Percentiles rank a stretch among this genome's conserved stretches.
Conservation (phyloP, 495 filamentous ascomycete species). For the Platismatia glauca region DNA sequence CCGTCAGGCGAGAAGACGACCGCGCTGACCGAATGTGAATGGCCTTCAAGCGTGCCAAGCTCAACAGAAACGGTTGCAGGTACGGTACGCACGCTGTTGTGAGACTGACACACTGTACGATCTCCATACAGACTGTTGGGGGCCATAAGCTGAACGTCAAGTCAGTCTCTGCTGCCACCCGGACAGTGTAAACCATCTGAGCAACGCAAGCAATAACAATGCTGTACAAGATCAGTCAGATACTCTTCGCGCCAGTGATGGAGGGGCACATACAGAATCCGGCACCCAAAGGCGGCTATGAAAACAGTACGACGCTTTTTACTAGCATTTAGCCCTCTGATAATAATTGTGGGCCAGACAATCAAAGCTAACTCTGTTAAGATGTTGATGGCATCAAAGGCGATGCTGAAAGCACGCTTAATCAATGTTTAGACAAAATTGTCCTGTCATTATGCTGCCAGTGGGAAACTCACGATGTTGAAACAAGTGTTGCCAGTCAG, state of each 20-base stretch:
- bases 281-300: neutral
- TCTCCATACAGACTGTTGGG: constrained; percentile 19
- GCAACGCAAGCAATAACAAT: neutral
- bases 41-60: constrained; percentile 14
- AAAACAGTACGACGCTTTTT: neutral
- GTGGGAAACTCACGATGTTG: neutral
- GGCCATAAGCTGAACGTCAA: constrained; percentile 13
- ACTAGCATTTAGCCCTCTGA: neutral
- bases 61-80: constrained; percentile 28
- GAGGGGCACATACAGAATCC: neutral
- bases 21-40: too few species aligned
- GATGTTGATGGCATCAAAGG: neutral
- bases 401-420: neutral
- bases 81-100: constrained; percentile 30
- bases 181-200: neutral
- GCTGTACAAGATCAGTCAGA: neutral
- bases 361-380: neutral
- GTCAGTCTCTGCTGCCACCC: neutral
- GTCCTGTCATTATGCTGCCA: neutral
- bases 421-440: neutral
- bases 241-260: neutral
- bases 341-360: neutral
- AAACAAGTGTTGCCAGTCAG: neutral
- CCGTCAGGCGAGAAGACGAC: too few species aligned
- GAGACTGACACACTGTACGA: constrained; percentile 21